phyloP scores from a whole-genome alignment of 345 rosid genomes.

The Populus nigra region DNA sequence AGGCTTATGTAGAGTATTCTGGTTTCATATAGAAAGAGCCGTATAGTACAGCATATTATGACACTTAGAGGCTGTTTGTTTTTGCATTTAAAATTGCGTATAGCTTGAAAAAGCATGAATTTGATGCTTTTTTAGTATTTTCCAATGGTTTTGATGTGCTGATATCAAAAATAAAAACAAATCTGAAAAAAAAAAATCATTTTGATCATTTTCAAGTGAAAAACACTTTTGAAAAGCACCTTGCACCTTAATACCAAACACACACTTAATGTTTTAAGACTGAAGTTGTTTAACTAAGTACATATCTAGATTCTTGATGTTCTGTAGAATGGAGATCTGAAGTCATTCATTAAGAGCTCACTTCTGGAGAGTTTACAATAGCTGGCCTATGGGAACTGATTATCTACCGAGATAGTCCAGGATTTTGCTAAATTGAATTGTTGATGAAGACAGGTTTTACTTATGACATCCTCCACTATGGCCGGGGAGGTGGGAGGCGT shows the following conservation, averaged over 20 bases:
- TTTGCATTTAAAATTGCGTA: too few relatives aligned
- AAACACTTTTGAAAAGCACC: too few relatives aligned
- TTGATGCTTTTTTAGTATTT: too few relatives aligned
- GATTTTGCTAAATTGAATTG: neutral
- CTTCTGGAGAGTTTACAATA: neutral
- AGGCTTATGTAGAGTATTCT: neutral
- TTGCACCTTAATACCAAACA: too few relatives aligned
- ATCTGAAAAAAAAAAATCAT: too few relatives aligned
- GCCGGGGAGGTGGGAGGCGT: neutral
- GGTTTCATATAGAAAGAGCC: neutral
- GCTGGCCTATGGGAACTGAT: neutral
- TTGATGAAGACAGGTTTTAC: neutral
- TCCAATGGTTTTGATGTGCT: too few relatives aligned
- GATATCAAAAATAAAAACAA: too few relatives aligned
- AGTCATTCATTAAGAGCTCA: neutral
- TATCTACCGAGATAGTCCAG: neutral
- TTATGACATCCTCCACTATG: neutral
- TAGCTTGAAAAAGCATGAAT: too few relatives aligned
- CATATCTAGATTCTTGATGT: neutral
- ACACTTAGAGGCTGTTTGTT: too few relatives aligned
- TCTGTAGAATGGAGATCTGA: neutral
- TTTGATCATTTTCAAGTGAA: too few relatives aligned
- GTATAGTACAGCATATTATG: neutral
- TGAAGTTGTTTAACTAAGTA: neutral
- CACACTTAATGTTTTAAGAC: neutral